Base-by-base conservation (phyloP, 768 basidiomycete genomes). In the Royoungia palumana region DNA sequence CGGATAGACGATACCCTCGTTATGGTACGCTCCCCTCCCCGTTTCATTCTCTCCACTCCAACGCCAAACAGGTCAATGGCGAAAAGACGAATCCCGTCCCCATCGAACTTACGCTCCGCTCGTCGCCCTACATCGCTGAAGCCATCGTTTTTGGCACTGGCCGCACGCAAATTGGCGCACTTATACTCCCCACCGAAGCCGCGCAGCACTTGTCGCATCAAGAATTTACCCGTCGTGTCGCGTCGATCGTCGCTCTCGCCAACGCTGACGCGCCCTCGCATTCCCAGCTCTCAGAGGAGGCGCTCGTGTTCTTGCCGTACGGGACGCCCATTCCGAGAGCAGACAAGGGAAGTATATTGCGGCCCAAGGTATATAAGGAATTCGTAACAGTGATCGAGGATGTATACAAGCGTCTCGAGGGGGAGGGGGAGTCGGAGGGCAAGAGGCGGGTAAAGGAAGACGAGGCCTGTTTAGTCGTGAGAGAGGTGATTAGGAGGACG, bases 41-140 rank as follows among this genome's bases (percentile, higher is more conserved):
- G 9, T 17, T 3, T 16, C 36, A 12, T 8, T 2, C n/a, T 5
- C 14, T 11, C 9, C 63, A 71, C 49, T 65, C 65, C 9, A 51
- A 54, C 70, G 2, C 14, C 61, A 11, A 69, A 10, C n/a, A 63
- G 62, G 55, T 66, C 2, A 63, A 64, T 11, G 78, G 80, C 7
- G 79, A 81, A 63, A 81, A 81, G 66, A 79, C 77, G 10, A 79
- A 79, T 52, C 78, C 78, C 6, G 74, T 78, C 5, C 77, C 79
- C 0, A 78, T 80, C 45, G 79, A 80, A 54, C 69, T 78, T 34
- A 65, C 70, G 17, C 72, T 81, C 46, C 75, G 75, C 17, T 77
- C 78, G 3, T 64, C 64, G 4, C 72, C 76, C 2, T 70, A 71
- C 43, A 70, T 80, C 16, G 62, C 68, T 0, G 80, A 82, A 45